Evolutionary conservation across 306 rosid genomes (phyloP), one percentile per base, ranked within the genome.

Genomic region (Rubus parviflorus): DNA sequence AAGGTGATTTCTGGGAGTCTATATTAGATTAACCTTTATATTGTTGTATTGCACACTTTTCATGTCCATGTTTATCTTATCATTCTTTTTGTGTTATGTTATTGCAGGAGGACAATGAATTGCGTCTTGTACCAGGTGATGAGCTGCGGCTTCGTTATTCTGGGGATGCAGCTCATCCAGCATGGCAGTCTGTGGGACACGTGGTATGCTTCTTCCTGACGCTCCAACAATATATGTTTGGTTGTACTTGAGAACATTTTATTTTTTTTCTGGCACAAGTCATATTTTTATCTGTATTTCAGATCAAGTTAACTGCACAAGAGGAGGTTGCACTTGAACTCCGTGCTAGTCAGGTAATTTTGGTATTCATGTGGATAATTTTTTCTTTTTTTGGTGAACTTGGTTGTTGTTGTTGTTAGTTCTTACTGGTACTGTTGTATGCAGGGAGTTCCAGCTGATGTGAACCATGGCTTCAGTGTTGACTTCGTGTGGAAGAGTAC

Each of bases 401-500:
- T 72, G 72, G 46, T 49, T 58, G 47, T 83, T 81, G n/a, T 83
- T 81, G n/a, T 22, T 75, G 16, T 37, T 63, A 30, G 57, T 81
- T 70, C 79, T 74, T 73, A 79, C 72, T 68, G 67, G 73, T 60
- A n/a, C 45, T 78, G 30, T 66, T 80, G 42, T 73, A n/a, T 72
- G 81, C 89, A 95, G 99, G 99, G 98, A 74, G 99, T 96, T 75
- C 99, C 99, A 70, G 93, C 91, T 86, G 99, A 96, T 81, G 78
- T 93, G 61, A 90, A 88, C 88, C 99, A 92, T 86, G 99, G 99
- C 72, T 96, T 89, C 72, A 96, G 98, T 86, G 99, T 96, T 77
- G 99, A 96, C 83, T 96, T 96, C 61, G 99, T 96, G 45, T 96
- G 99, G 99, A 96, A 96, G 82, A 96, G 99, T 88, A 96, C 99